Conservation (phyloP, 257 asterid genomes). For the Jaltomata sinuosa region DNA sequence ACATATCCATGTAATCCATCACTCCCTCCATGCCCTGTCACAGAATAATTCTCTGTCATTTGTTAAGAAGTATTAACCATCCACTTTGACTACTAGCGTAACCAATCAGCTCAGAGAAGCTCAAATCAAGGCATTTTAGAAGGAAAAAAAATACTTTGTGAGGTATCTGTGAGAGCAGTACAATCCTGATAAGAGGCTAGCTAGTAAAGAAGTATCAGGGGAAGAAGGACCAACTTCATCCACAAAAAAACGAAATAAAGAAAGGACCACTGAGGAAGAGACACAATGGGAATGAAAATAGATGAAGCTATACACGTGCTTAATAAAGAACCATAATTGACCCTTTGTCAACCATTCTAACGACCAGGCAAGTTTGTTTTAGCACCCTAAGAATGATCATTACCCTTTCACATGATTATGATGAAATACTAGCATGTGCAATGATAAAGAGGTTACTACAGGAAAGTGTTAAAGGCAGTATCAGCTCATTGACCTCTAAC, state of each 20-base stretch:
- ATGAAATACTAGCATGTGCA: background rate
- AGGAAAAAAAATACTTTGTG: background rate
- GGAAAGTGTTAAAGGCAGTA: too few relatives aligned
- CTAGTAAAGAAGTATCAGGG: background rate
- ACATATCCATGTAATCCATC: conserved; percentile 99
- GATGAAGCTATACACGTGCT: background rate
- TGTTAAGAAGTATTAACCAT: background rate
- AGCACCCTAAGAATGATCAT: background rate
- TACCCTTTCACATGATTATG: background rate
- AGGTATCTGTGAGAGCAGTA: background rate
- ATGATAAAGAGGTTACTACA: background rate
- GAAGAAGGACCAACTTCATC: background rate
- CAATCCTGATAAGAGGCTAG: background rate
- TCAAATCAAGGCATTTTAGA: background rate
- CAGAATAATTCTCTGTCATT: background rate
- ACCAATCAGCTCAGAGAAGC: background rate
- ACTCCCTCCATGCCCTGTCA: conserved; percentile 97
- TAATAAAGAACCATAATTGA: background rate
- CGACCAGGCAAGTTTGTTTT: background rate
- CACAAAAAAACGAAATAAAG: background rate
- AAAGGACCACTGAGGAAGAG: background rate
- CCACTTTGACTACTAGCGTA: background rate
- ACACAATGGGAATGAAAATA: background rate
- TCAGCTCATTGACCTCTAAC: too few relatives aligned
- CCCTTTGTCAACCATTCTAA: background rate